A percentile compares a stretch with the other conserved stretches of the same genome.
These are phyloP conservation scores for Aspergillus nomiae DNA, from an alignment of 2,329 filamentous ascomycete genomes.

Conservation along the genomic window DNA sequence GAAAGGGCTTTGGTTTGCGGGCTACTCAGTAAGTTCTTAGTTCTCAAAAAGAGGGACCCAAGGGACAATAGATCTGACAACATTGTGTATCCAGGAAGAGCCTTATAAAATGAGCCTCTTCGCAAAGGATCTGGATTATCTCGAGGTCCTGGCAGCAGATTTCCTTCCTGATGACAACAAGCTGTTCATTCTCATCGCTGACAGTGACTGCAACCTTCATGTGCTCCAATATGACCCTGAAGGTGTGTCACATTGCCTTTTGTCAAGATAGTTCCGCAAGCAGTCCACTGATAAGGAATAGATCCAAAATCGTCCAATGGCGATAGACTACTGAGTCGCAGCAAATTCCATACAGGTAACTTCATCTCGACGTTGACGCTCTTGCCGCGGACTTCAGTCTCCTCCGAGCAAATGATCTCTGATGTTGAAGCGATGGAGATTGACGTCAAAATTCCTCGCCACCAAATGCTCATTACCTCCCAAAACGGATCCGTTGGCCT, in stretches of 20 bases:
- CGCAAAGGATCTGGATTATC: conserved; percentile 76
- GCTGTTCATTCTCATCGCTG: conserved; percentile 78
- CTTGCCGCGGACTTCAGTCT: conserved; percentile 65
- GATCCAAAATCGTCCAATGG: conserved; percentile 93
- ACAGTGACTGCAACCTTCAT: conserved; percentile 83
- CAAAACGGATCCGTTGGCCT: conserved; percentile 75
- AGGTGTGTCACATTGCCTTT: conserved; percentile 59
- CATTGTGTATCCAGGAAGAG: conserved; percentile 64
- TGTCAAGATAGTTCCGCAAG: background rate
- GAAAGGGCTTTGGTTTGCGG: conserved; percentile 94
- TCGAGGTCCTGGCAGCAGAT: conserved; percentile 80
- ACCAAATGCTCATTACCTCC: conserved; percentile 69
- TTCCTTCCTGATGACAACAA: conserved; percentile 85
- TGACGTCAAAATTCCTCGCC: conserved; percentile 36
- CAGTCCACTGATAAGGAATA: conserved; percentile 37
- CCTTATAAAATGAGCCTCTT: conserved; percentile 94
- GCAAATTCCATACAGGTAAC: conserved; percentile 85
- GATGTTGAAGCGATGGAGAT: conserved; percentile 42
- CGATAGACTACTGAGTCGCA: conserved; percentile 80
- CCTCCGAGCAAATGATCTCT: conserved; percentile 40
- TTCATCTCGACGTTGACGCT: conserved; percentile 73
- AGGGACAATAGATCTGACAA: conserved; percentile 5
- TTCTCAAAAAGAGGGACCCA: background rate
- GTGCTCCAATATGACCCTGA: conserved; percentile 94
- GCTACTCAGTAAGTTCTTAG: conserved; percentile 67